phyloP scores from a whole-genome alignment of 75 land plant species.

The Cupressus sempervirens region DNA sequence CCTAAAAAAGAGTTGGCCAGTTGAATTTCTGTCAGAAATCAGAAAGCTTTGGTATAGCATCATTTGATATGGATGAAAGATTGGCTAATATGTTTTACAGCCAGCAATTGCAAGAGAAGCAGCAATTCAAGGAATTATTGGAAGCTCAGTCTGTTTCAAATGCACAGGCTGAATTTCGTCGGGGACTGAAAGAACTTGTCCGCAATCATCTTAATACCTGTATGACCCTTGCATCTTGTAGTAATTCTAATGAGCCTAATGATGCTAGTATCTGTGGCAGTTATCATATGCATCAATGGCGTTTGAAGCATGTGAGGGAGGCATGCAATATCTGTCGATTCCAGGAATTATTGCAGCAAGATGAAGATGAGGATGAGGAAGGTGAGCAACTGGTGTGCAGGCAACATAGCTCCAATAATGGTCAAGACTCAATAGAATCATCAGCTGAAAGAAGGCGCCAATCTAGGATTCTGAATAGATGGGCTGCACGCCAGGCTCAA shows the following conservation, averaged over 20 bases:
- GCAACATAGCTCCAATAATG: conserved; percentile 42
- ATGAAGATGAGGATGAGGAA: conserved; percentile 30
- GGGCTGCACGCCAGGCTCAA: conserved; percentile 32
- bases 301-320: conserved; percentile 9
- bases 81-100: conserved; percentile 2
- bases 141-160: conserved; percentile 4
- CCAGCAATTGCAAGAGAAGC: conserved; percentile 8
- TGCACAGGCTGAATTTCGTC: conserved; percentile 29
- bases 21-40: not conserved
- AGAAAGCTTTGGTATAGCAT: not conserved
- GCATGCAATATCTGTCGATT: conserved; percentile 9
- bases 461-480: conserved; percentile 17
- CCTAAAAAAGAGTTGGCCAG: not conserved
- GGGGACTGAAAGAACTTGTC: conserved; percentile 38
- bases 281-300: conserved; percentile 1
- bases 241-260: conserved; percentile 16
- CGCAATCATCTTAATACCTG: conserved; percentile 33
- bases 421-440: conserved; percentile 25
- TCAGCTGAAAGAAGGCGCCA: conserved; percentile 14
- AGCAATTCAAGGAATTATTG: conserved; percentile 4
- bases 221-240: conserved; percentile 31
- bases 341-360: not conserved
- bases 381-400: conserved; percentile 40
- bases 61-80: conserved; percentile 9
- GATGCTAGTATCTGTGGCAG: not conserved